phyloP scores from a whole-genome alignment of 108 stramenopile species.

The Licmophora abbreviata region DNA sequence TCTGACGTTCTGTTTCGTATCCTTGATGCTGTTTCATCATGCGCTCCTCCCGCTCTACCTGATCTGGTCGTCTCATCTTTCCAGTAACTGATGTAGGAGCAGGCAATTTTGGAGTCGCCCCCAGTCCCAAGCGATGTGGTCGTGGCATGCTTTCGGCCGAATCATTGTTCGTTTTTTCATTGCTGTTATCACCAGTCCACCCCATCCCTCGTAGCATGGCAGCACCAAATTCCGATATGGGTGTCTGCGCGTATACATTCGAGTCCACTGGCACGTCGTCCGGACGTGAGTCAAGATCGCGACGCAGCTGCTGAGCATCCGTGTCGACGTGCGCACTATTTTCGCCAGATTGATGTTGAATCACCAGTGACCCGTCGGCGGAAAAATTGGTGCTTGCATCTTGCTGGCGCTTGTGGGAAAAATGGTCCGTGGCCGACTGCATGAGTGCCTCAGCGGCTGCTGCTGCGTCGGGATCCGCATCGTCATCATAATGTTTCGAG shows the following conservation, averaged over 20 bases:
- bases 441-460: slow-evolving; percentile 25
- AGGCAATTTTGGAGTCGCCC: slow-evolving; percentile 62
- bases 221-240: slow-evolving; percentile 81
- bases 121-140: slow-evolving; percentile 77
- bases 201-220: slow-evolving; percentile 89
- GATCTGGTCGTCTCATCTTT: slow-evolving; percentile 33
- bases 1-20: slow-evolving; percentile 32
- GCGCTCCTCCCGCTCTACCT: slow-evolving; percentile 52
- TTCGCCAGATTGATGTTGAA: slow-evolving; percentile 1
- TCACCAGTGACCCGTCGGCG: background rate
- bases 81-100: slow-evolving; percentile 15
- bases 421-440: slow-evolving; percentile 8
- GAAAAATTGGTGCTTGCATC: slow-evolving; percentile 3
- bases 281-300: background rate
- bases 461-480: no score
- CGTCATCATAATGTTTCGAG: background rate
- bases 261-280: background rate
- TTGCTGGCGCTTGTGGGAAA: background rate
- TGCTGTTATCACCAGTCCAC: slow-evolving; percentile 50
- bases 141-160: slow-evolving; percentile 40
- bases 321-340: background rate
- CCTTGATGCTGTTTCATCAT: slow-evolving; percentile 35
- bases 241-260: slow-evolving; percentile 49
- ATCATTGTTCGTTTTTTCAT: slow-evolving; percentile 5
- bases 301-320: background rate